Base-by-base conservation (phyloP, 352 stramenopile genomes). In the Phytophthora tentaculata region DNA sequence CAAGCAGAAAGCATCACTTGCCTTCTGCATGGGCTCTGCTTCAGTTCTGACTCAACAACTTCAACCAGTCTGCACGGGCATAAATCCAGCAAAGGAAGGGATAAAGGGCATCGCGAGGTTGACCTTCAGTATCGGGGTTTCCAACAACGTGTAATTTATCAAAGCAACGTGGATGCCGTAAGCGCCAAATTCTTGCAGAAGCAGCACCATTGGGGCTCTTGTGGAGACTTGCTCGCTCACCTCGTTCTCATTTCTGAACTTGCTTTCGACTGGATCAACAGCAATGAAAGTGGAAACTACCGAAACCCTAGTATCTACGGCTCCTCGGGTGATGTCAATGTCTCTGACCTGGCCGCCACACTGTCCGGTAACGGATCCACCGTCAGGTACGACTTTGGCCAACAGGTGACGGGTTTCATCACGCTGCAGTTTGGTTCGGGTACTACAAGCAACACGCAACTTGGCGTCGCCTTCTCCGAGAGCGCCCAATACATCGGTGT, bases 311-410 rank as follows among this genome's bases (percentile, higher is more conserved):
- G 47, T 4, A 73, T 73, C 48, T 70, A 61, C 23, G 53, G 44
- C 5, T 69, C 64, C 4, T 69, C 57, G 0, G 57, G 69, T 5
- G 45, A 58, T 22, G 64, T 56, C 28, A 73, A 65, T 10, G 23
- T 60, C 17, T 63, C 63, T 41, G 56, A 58, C 14, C 53, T 59
- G 32, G 64, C 61, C 19, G 67, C 74, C 22, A 78, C 68, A 10
- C 50, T 82, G 16, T 62, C 61, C 5, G 58, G 66, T 39, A 74
- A 80, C 39, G 72, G 64, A 23, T 76, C 71, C 14, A 71, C 61
- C 24, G 75, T 76, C 49, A 80, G 69, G 0, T 78, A 74, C 51
- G 72, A 83, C 62, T 83, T 83, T 41, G 71, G 72, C 14, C 62
- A 72, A 20, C 68, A 77, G 50, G 72, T 80, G 24, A 53, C 43